Evolutionary conservation across 2,329 filamentous ascomycete genomes (phyloP).

Genomic region (Apiospora saccharicola): DNA sequence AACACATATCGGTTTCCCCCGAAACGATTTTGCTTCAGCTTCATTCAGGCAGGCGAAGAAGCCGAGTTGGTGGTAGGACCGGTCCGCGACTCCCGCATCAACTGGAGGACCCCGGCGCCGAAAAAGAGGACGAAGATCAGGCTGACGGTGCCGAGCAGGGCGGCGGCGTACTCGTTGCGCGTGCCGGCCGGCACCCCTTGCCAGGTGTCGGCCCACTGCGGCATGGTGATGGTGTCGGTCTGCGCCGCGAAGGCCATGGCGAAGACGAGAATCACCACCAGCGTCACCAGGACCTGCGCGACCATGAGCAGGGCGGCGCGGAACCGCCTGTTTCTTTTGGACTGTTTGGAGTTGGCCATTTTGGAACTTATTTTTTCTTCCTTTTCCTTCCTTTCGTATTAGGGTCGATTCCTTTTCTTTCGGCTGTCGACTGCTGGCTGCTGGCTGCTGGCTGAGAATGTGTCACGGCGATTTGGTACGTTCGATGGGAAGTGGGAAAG

Average conservation of each 20-base stretch:
- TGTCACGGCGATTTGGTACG: no score
- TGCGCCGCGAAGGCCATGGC: not conserved
- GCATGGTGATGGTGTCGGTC: not conserved
- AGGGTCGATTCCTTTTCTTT: not conserved
- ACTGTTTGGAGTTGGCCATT: not conserved
- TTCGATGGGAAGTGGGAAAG: no score
- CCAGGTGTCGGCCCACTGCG: constrained; percentile 5
- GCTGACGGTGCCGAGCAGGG: not conserved
- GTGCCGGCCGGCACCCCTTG: not conserved
- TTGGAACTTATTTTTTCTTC: not conserved
- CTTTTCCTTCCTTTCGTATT: not conserved
- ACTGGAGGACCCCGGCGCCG: not conserved
- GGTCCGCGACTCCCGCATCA: not conserved
- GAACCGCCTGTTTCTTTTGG: not conserved
- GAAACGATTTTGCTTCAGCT: no score
- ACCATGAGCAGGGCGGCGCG: not conserved
- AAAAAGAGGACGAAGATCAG: constrained; percentile 15
- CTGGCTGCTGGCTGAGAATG: not conserved
- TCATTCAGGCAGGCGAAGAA: no score
- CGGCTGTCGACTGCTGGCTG: not conserved
- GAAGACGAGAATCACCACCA: constrained; percentile 15
- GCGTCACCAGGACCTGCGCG: not conserved
- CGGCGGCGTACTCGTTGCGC: not conserved
- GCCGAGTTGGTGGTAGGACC: not conserved
- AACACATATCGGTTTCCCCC: no score